Conservation (phyloP, 129 eudicot genomes). For the Scalesia atractyloides region DNA sequence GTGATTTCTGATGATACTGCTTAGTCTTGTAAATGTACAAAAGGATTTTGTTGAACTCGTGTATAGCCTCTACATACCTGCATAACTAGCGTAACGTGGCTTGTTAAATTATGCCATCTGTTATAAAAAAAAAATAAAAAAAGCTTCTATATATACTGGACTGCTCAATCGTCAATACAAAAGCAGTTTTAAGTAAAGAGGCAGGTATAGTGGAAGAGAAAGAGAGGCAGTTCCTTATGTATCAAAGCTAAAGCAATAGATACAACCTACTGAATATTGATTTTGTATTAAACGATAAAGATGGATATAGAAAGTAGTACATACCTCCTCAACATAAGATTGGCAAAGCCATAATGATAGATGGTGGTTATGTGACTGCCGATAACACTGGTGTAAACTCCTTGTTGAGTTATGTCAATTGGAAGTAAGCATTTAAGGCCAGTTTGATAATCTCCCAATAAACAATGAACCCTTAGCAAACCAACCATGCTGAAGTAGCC, state of each 20-base stretch:
- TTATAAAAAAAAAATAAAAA: not conserved
- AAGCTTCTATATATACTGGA: not conserved
- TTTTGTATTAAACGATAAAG: too few species aligned
- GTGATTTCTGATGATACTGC: conserved; percentile 92
- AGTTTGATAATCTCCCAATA: conserved; percentile 96
- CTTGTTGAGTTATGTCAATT: conserved; percentile 92
- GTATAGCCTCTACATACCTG: conserved; percentile 86
- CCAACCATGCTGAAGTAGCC: conserved; percentile 99
- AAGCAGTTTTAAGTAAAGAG: too few species aligned
- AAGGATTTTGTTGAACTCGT: conserved; percentile 83
- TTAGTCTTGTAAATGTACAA: conserved; percentile 84
- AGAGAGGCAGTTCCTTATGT: too few species aligned
- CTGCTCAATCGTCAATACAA: too few species aligned
- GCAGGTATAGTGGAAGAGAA: too few species aligned
- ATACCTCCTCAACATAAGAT: conserved; percentile 94
- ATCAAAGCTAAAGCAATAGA: too few species aligned
- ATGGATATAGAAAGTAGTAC: not conserved
- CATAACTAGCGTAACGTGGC: not conserved
- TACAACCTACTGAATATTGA: too few species aligned
- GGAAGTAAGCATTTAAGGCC: conserved; percentile 90
- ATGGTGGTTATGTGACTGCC: conserved; percentile 91
- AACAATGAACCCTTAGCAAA: conserved; percentile 86
- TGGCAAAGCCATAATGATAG: conserved; percentile 97
- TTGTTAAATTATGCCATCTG: not conserved
- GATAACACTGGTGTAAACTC: conserved; percentile 84